Evolutionary conservation across 306 rosid species (phyloP), one percentile per base, ranked within the genome.

Genomic region (Geum urbanum): DNA sequence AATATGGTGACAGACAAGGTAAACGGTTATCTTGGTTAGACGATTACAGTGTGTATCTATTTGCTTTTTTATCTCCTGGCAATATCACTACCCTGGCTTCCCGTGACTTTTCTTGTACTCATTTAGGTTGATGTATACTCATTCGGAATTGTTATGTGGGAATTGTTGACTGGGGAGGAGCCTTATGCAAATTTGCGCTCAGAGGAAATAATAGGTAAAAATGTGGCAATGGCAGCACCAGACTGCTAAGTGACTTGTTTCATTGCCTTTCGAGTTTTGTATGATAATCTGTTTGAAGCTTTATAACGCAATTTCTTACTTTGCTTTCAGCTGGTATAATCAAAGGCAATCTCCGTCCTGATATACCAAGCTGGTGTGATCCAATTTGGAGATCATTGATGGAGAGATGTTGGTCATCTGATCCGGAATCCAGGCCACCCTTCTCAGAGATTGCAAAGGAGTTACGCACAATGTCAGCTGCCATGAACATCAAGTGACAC

Each of bases 291-390:
- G 58, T 8, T 8, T 62, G 37, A 15, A 14, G 32, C 7, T 54
- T 54, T 5, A 54, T 9, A 20, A 54, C 37, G 46, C 46, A 46
- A 56, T 24, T 50, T 12, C 6, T 10, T 39, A 0, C 56, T 60
- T 13, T 65, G 39, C 19, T 66, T 72, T 74, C 72, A 79, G 83
- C 66, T 32, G 76, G 79, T 51, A 63, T 65, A 64, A 70, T 70
- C 39, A 70, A 58, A 51, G 79, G 70, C 39, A 70, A 19, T 55
- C 37, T 79, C n/a, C 50, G 74, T 57, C 79, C 79, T 2, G 77
- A 74, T 70, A 74, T 79, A 56, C 79, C 83, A 47, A 79, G 60
- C 67, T 79, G 83, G 83, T 79, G 79, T 6, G 83, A 70, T 76
- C 83, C 76, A n/a, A 8, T 46, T 35, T 70, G 83, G 83, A 70